These are phyloP conservation scores for Spiraea crenata DNA, from an alignment of 331 rosid genomes.

Conservation along the genomic window DNA sequence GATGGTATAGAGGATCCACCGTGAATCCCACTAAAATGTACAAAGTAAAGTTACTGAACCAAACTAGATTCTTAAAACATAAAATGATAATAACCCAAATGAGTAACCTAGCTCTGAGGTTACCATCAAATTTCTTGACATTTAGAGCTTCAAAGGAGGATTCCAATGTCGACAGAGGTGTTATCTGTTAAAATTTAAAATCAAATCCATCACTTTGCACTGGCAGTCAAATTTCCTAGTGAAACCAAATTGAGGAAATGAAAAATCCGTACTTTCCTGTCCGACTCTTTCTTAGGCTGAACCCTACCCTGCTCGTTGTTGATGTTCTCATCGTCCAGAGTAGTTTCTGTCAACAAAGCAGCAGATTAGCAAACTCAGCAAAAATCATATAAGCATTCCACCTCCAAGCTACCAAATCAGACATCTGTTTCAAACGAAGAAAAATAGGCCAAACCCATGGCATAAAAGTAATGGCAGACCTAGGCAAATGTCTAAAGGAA, in stretches of 20 bases:
- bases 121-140: slow-evolving; percentile 91
- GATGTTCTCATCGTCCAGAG: slow-evolving; percentile 38
- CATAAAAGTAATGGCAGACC: neutral
- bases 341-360: slow-evolving; percentile 35
- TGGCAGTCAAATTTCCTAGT: neutral
- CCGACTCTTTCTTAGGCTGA: slow-evolving; percentile 50
- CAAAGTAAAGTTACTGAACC: slow-evolving; percentile 7
- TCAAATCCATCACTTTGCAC: slow-evolving; percentile 1
- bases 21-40: slow-evolving; percentile 65
- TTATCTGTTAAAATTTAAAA: slow-evolving; percentile 34
- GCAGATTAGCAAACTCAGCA: slow-evolving; percentile 26
- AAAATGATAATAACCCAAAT: slow-evolving; percentile 5
- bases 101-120: slow-evolving; percentile 27
- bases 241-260: slow-evolving; percentile 10
- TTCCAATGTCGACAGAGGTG: slow-evolving; percentile 90
- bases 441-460: neutral
- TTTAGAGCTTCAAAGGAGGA: slow-evolving; percentile 78
- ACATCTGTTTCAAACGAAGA: neutral
- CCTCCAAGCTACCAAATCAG: neutral
- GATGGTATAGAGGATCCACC: slow-evolving; percentile 93
- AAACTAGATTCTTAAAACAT: slow-evolving; percentile 24
- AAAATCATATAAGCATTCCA: slow-evolving; percentile 5
- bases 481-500: slow-evolving; percentile 17
- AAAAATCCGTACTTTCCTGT: slow-evolving; percentile 58
- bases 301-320: slow-evolving; percentile 51